phyloP scores from a whole-genome alignment of 495 filamentous ascomycete species.

The Penicillium fimorum region DNA sequence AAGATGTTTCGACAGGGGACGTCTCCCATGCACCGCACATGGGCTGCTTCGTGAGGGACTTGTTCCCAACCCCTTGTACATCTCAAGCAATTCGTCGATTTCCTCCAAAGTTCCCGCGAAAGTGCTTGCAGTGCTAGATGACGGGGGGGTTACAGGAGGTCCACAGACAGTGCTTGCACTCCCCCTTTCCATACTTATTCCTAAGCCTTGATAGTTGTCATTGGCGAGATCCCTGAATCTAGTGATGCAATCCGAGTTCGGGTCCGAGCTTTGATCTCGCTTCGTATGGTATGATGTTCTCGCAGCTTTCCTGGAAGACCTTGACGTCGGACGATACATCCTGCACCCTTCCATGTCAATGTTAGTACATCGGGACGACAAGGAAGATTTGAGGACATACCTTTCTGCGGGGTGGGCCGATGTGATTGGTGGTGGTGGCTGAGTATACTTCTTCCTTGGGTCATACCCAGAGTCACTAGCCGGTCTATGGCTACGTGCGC shows the following conservation, averaged over 20 bases:
- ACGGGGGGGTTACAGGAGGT: background rate
- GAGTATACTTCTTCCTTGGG: background rate
- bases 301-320: background rate
- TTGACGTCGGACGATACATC: background rate
- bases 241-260: background rate
- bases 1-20: slow-evolving; percentile 5
- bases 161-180: background rate
- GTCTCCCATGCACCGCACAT: background rate
- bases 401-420: background rate
- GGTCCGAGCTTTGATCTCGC: background rate
- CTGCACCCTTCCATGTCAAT: background rate
- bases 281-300: background rate
- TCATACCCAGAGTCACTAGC: slow-evolving; percentile 3
- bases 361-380: background rate
- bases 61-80: slow-evolving; percentile 10
- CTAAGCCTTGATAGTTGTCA: background rate
- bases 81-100: slow-evolving; percentile 9
- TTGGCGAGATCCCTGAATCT: background rate
- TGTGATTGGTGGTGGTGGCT: background rate
- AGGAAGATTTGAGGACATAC: background rate
- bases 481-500: background rate
- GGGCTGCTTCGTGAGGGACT: background rate
- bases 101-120: background rate
- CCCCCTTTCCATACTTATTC: background rate
- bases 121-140: background rate